phyloP scores from a whole-genome alignment of 768 basidiomycete species.

The Auricularia heimuer region DNA sequence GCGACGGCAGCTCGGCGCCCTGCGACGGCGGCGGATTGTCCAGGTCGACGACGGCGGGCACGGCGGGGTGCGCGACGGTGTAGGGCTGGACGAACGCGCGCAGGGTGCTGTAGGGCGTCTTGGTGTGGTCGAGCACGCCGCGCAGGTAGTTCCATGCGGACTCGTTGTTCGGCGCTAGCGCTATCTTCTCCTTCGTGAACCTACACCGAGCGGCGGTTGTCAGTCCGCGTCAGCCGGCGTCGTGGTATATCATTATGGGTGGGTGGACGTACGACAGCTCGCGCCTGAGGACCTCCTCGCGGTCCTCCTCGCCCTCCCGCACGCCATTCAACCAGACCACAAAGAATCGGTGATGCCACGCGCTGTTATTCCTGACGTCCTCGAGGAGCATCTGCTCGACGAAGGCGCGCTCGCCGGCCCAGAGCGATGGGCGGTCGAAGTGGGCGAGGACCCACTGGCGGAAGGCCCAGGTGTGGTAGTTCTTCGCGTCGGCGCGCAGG shows the following conservation, averaged over 20 bases:
- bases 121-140: constrained; percentile 59
- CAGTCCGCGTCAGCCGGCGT: too few species aligned
- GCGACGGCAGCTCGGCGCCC: constrained; percentile 64
- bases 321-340: constrained; percentile 65
- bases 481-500: constrained; percentile 76
- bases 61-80: constrained; percentile 25
- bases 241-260: too few species aligned
- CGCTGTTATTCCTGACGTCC: constrained; percentile 92
- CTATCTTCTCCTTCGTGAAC: constrained; percentile 75
- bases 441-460: constrained; percentile 88
- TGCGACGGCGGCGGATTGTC: constrained; percentile 61
- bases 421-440: constrained; percentile 65
- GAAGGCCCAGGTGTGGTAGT: constrained; percentile 99
- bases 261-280: constrained; percentile 63
- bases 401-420: constrained; percentile 67
- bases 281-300: constrained; percentile 46
- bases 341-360: constrained; percentile 94
- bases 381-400: constrained; percentile 55
- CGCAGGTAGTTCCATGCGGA: constrained; percentile 97
- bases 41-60: constrained; percentile 44
- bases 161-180: constrained; percentile 81
- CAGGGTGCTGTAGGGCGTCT: constrained; percentile 46
- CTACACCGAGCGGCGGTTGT: constrained; percentile 25
- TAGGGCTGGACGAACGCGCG: constrained; percentile 58
- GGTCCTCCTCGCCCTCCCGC: constrained; percentile 50